Evolutionary conservation across 2,329 filamentous ascomycete genomes (phyloP).

Genomic region (Davidsoniella virescens): DNA sequence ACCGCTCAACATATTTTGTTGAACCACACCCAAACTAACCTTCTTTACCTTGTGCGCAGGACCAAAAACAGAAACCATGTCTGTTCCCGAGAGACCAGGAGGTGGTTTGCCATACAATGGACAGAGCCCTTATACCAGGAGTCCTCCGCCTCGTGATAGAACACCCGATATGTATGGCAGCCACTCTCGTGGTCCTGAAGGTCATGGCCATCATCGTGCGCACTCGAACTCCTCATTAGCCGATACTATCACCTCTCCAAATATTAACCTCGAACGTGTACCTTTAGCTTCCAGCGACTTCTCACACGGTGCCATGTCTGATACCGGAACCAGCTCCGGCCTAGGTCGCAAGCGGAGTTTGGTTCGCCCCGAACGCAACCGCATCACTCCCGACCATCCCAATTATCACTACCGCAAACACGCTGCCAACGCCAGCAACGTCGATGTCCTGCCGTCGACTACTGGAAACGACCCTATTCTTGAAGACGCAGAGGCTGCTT

Average conservation of each 20-base stretch:
- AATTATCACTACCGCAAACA: slow-evolving; percentile 95
- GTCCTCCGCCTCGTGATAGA: slow-evolving; percentile 47
- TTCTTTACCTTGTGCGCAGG: not conserved
- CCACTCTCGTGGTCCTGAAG: slow-evolving; percentile 28
- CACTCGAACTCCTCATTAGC: slow-evolving; percentile 41
- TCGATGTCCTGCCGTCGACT: slow-evolving; percentile 76
- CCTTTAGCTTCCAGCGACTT: slow-evolving; percentile 33
- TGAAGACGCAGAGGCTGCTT: slow-evolving; percentile 49
- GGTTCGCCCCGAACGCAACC: slow-evolving; percentile 73
- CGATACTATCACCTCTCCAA: slow-evolving; percentile 39
- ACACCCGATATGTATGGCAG: slow-evolving; percentile 57
- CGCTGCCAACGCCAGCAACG: slow-evolving; percentile 81
- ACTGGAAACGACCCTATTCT: slow-evolving; percentile 82
- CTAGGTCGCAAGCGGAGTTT: slow-evolving; percentile 66
- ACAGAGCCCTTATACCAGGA: slow-evolving; percentile 49
- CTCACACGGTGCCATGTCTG: slow-evolving; percentile 14
- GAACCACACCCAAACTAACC: slow-evolving; percentile 2
- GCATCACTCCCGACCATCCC: slow-evolving; percentile 72
- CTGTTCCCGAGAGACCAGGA: slow-evolving; percentile 48
- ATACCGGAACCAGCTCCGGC: slow-evolving; percentile 19
- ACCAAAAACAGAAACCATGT: slow-evolving; percentile 29
- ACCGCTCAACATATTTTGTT: not conserved
- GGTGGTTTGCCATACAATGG: slow-evolving; percentile 44
- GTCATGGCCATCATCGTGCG: slow-evolving; percentile 35
- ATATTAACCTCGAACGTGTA: slow-evolving; percentile 40